phyloP scores from a whole-genome alignment of 2,329 filamentous ascomycete species.

The Geoglossum cookeanum region DNA sequence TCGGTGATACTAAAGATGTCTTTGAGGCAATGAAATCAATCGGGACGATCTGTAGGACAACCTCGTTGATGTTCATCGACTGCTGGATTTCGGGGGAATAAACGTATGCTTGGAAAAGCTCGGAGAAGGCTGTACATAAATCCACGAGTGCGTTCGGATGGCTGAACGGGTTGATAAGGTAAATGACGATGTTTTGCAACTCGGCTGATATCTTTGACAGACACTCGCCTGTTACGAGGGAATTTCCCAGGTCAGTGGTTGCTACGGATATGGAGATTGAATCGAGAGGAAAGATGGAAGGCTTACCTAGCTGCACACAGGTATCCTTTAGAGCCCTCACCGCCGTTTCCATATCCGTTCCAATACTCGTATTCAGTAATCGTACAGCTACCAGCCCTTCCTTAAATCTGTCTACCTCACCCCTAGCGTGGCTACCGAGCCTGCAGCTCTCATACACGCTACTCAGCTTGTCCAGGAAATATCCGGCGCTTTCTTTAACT shows the following conservation, averaged over 20 bases:
- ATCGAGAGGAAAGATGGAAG: neutral
- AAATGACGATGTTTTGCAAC: constrained; percentile 48
- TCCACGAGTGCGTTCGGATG: constrained; percentile 44
- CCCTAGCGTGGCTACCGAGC: constrained; percentile 41
- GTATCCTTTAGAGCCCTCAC: constrained; percentile 7
- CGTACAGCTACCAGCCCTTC: constrained; percentile 18
- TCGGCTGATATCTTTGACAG: constrained; percentile 19
- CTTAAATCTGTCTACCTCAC: constrained; percentile 21
- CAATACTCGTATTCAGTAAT: neutral
- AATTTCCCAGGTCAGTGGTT: constrained; percentile 6
- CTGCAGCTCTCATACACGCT: constrained; percentile 57
- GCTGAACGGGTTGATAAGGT: constrained; percentile 52
- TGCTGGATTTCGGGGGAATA: constrained; percentile 29
- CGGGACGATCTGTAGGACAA: constrained; percentile 63
- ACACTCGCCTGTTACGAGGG: constrained; percentile 15
- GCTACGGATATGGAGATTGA: constrained; percentile 14
- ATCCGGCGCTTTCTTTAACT: constrained; percentile 37
- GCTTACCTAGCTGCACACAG: constrained; percentile 14
- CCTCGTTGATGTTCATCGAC: constrained; percentile 32
- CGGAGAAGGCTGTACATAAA: constrained; percentile 54
- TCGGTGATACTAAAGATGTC: constrained; percentile 41
- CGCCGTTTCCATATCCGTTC: neutral
- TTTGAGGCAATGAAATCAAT: constrained; percentile 46
- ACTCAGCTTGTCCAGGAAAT: constrained; percentile 48
- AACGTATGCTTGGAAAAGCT: constrained; percentile 47